Conservation (phyloP, 371 early-diverging fungal genomes). For the Phascolomyces articulosus region DNA sequence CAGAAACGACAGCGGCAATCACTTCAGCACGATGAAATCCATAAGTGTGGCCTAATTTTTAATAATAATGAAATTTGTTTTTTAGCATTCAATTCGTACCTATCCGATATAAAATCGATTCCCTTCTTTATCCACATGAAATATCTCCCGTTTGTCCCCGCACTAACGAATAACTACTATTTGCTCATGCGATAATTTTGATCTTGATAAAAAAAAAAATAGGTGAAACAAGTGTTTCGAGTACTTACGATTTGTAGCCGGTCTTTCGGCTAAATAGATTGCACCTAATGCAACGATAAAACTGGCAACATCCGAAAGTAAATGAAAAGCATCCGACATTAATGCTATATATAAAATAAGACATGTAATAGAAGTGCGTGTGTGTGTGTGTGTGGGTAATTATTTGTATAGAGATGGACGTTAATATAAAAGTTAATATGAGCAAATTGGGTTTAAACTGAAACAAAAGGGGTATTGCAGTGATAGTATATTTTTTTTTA, state of each 20-base stretch:
- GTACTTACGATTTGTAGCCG: conserved; percentile 65
- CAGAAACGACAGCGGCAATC: conserved; percentile 80
- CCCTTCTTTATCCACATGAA: too few relatives aligned
- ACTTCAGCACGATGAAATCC: conserved; percentile 90
- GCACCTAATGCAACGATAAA: conserved; percentile 76
- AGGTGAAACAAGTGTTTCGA: too few relatives aligned
- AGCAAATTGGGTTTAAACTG: neutral
- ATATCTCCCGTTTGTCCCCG: too few relatives aligned
- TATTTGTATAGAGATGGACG: too few relatives aligned
- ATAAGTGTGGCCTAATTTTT: conserved; percentile 63
- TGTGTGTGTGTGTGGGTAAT: too few relatives aligned
- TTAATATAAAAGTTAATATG: too few relatives aligned
- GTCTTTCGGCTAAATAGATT: conserved; percentile 71
- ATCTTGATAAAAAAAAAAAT: neutral
- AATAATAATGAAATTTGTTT: neutral
- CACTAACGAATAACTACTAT: too few relatives aligned
- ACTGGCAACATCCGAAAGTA: conserved; percentile 75
- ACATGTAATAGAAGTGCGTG: neutral
- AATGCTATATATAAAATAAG: conserved; percentile 50
- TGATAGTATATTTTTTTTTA: conserved; percentile 1
- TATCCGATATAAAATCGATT: too few relatives aligned
- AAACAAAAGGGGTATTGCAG: neutral
- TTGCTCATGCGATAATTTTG: too few relatives aligned
- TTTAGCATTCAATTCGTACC: too few relatives aligned
- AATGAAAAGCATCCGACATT: conserved; percentile 78